Evolutionary conservation across 192 early-diverging fungal genomes (phyloP), one percentile per base, ranked within the genome.

Genomic region (Backusella macrospora): DNA sequence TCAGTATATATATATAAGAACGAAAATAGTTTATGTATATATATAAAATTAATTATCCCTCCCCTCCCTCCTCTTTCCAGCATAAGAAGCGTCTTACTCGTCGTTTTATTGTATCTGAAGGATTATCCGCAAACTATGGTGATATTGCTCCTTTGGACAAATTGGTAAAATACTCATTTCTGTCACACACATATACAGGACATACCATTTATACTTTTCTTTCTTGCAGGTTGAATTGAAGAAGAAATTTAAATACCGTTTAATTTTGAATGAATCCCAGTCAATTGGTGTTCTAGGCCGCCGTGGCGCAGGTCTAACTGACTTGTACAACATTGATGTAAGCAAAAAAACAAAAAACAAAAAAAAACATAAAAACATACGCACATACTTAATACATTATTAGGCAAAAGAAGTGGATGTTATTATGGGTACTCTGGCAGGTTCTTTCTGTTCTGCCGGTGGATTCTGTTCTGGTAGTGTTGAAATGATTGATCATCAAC

Each of bases 61-160:
- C 18, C 26, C n/a, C 12, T 18, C 8, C 15, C 15, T 6, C n/a
- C 16, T 52, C 16, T 1, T 78, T 3, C 82, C 87, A 83, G 65
- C 77, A 85, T 73, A 92, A 90, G 70, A 92, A 94, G 80, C 87
- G 89, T 2, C 85, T 97, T 23, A 95, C 94, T 4, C 90, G 97
- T 76, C 91, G 93, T 45, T 99, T 99, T 74, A 96, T 99, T 79
- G 89, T 99, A 43, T 90, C 91, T 4, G 97, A 99, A 81, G 97
- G 95, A 16, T 76, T 99, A 15, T 99, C 92, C 83, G 86, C 85
- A 59, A 95, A 97, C 82, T 84, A 85, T 73, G 96, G 96, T 44
- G 93, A 97, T 76, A 92, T 99, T 78, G 87, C 92, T 45, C 92
- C 92, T 6, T 85, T 99, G 42, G 87, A 89, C 16, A 85, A 89